Evolutionary conservation across 495 filamentous ascomycete species (phyloP), one percentile per base, ranked within the genome.

Genomic region (Penicillium waksmanii): DNA sequence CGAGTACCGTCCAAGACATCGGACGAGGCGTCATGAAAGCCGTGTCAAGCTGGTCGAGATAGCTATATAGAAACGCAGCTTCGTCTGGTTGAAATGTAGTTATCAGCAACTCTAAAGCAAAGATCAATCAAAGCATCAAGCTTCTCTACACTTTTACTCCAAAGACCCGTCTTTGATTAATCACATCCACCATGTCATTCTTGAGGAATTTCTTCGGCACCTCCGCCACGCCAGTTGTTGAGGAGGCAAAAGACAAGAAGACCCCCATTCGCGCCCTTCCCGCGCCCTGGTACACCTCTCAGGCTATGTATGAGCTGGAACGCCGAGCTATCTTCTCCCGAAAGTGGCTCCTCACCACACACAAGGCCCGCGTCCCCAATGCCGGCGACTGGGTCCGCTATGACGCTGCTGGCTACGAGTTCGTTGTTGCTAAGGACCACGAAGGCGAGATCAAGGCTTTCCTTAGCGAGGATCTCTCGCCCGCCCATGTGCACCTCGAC

Each of bases 321-420:
- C 64, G 76, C 35, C 73, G 80, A 23, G 66, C 77, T 6, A 80
- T 82, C 62, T 82, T 82, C 69, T 75, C 71, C 50, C 70, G 65
- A 25, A 67, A 76, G 62, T 84, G 80, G 80, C 69, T 81, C 46
- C 71, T 82, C 18, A 75, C 73, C 15, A 81, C 78, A n/a, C 80
- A 83, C 61, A 77, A 68, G 57, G 59, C 66, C 58, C 72, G 80
- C 27, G 65, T 83, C 34, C 58, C 65, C 27, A 74, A 81, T 19
- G 57, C 72, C 6, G 80, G 80, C 11, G 78, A 82, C 60, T 81
- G 66, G 36, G 65, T 80, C 12, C 64, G 55, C n/a, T 79, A 77
- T 62, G 72, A 79, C 17, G 60, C 77, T 9, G 79, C 79, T 18
- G 76, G 74, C 33, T 83, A 72, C 62, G 61, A 73, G n/a, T 80